Evolutionary conservation across 805 yeast genomes (phyloP).

Genomic region (Metschnikowia peoriensis): DNA sequence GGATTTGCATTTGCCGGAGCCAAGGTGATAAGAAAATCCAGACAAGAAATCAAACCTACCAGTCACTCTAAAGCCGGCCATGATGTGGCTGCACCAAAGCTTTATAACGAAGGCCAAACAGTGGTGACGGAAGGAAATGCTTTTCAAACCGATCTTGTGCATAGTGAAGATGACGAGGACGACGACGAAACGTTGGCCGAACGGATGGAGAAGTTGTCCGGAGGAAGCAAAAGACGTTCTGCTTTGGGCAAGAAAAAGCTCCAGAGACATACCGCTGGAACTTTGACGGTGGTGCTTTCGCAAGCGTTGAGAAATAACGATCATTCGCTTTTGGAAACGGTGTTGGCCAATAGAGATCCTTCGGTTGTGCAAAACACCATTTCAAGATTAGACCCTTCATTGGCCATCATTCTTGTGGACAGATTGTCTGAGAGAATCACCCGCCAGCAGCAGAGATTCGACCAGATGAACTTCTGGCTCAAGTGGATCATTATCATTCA

Average conservation of each 20-base stretch:
- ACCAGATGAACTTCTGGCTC: slow-evolving; percentile 52
- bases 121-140: slow-evolving; percentile 64
- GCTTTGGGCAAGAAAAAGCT: slow-evolving; percentile 40
- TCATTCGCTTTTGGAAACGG: slow-evolving; percentile 79
- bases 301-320: slow-evolving; percentile 91
- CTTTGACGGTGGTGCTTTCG: slow-evolving; percentile 75
- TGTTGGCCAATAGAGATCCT: slow-evolving; percentile 58
- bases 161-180: slow-evolving; percentile 44
- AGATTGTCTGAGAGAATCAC: slow-evolving; percentile 52
- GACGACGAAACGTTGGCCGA: slow-evolving; percentile 54
- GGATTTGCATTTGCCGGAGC: slow-evolving; percentile 26
- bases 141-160: slow-evolving; percentile 49
- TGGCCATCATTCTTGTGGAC: slow-evolving; percentile 50
- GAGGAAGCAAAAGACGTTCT: slow-evolving; percentile 22
- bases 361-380: slow-evolving; percentile 50
- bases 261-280: slow-evolving; percentile 49
- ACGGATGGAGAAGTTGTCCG: slow-evolving; percentile 40
- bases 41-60: slow-evolving; percentile 41
- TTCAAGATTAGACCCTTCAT: slow-evolving; percentile 45
- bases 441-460: slow-evolving; percentile 50
- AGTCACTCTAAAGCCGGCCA: slow-evolving; percentile 46
- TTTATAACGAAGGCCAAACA: slow-evolving; percentile 60
- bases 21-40: slow-evolving; percentile 32
- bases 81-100: slow-evolving; percentile 52
- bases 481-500: slow-evolving; percentile 56